phyloP scores from a whole-genome alignment of 176 grass and related monocot species.

The Hyparrhenia diplandra region DNA sequence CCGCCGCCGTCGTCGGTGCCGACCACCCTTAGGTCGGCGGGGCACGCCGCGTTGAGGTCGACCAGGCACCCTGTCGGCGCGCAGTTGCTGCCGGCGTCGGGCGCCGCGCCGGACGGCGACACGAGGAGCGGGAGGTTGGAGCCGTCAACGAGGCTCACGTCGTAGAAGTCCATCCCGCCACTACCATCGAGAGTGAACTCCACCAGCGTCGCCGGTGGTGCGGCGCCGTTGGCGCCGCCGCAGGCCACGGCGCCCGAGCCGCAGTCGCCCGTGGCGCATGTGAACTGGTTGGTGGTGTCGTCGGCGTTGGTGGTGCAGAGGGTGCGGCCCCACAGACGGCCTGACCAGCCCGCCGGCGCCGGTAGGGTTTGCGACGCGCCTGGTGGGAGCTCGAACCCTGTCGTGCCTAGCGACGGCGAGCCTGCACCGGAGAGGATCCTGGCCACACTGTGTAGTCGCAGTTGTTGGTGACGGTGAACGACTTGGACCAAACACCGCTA shows the following conservation, averaged over 20 bases:
- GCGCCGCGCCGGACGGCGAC: background rate
- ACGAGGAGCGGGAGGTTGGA: slow-evolving; percentile 52
- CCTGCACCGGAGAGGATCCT: background rate
- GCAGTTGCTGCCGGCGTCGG: background rate
- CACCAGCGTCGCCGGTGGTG: background rate
- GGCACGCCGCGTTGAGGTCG: background rate
- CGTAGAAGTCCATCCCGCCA: slow-evolving; percentile 79
- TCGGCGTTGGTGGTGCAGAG: slow-evolving; percentile 45
- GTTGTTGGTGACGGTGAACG: slow-evolving; percentile 55
- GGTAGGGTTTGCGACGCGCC: slow-evolving; percentile 22
- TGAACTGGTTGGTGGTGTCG: slow-evolving; percentile 15
- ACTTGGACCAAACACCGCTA: background rate
- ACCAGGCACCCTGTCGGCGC: background rate
- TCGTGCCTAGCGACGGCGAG: slow-evolving; percentile 24
- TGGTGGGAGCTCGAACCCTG: slow-evolving; percentile 40
- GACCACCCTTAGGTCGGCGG: background rate
- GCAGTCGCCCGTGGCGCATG: background rate
- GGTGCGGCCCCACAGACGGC: slow-evolving; percentile 60
- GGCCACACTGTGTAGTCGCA: slow-evolving; percentile 69
- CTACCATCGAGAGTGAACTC: background rate
- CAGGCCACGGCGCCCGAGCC: background rate
- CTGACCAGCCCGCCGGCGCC: slow-evolving; percentile 47
- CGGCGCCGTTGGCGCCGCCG: background rate
- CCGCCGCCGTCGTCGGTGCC: no score
- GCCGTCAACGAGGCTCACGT: slow-evolving; percentile 92